phyloP scores from a whole-genome alignment of 805 yeast genomes.

The Lipomyces kockii region DNA sequence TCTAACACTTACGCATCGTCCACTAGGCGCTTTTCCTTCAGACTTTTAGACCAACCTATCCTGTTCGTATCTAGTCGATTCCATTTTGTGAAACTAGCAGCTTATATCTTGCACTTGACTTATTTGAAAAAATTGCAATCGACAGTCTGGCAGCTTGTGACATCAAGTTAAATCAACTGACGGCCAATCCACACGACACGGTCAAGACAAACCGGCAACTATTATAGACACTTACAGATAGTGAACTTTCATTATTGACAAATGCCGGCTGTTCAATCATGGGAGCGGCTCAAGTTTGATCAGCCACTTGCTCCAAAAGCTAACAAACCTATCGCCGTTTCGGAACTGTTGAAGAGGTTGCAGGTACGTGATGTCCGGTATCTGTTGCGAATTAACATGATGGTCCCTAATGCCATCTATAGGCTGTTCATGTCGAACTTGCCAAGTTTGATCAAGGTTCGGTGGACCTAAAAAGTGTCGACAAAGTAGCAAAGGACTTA shows the following conservation, averaged over 20 bases:
- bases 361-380: slow-evolving; percentile 44
- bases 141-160: too few species aligned
- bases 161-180: neutral
- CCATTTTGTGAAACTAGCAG: neutral
- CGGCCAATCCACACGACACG: neutral
- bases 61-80: neutral
- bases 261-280: slow-evolving; percentile 9
- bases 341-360: slow-evolving; percentile 63
- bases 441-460: slow-evolving; percentile 64
- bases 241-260: neutral
- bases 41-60: neutral
- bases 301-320: slow-evolving; percentile 61
- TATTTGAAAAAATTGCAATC: too few species aligned
- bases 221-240: neutral
- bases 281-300: slow-evolving; percentile 46
- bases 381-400: slow-evolving; percentile 26
- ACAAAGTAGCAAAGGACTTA: slow-evolving; percentile 56
- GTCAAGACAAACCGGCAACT: neutral
- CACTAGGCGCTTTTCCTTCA: neutral
- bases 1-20: neutral
- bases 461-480: slow-evolving; percentile 54
- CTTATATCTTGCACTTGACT: neutral
- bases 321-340: slow-evolving; percentile 60
- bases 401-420: neutral
- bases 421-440: slow-evolving; percentile 65